Evolutionary conservation across 2,329 filamentous ascomycete species (phyloP).

Genomic region (Biscogniauxia marginata): DNA sequence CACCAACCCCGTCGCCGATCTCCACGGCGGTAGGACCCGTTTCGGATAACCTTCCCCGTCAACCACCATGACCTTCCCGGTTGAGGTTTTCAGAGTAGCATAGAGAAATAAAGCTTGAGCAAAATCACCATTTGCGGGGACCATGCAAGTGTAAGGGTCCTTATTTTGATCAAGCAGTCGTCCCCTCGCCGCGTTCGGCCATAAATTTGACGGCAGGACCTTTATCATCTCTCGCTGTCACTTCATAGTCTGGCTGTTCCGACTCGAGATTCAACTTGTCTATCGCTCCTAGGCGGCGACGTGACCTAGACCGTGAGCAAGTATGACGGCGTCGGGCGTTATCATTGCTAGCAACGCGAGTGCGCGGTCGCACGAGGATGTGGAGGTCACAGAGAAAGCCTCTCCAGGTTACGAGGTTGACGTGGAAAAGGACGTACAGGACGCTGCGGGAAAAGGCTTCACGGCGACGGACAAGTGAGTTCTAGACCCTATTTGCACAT

Average conservation of each 20-base stretch:
- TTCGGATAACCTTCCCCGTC: background rate
- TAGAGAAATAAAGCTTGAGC: no score
- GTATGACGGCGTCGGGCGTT: background rate
- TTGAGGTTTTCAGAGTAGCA: background rate
- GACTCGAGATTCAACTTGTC: background rate
- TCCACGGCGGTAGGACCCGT: background rate
- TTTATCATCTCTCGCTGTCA: background rate
- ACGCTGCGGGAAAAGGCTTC: slow-evolving; percentile 42
- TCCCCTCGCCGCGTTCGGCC: background rate
- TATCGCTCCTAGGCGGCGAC: background rate
- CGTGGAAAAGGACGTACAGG: slow-evolving; percentile 20
- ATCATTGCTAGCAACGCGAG: background rate
- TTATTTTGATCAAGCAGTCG: no score
- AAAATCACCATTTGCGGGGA: background rate
- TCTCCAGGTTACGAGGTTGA: slow-evolving; percentile 6
- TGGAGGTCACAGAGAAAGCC: background rate
- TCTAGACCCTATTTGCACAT: no score
- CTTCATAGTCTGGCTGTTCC: background rate
- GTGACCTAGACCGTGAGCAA: background rate
- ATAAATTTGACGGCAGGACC: background rate
- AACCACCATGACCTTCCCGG: background rate
- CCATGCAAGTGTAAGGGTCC: background rate
- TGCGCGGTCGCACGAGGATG: slow-evolving; percentile 6
- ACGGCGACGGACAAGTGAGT: slow-evolving; percentile 46
- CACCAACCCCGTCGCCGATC: background rate